Evolutionary conservation across 140 eudicot species (phyloP).

Genomic region (Flaveria floridana): DNA sequence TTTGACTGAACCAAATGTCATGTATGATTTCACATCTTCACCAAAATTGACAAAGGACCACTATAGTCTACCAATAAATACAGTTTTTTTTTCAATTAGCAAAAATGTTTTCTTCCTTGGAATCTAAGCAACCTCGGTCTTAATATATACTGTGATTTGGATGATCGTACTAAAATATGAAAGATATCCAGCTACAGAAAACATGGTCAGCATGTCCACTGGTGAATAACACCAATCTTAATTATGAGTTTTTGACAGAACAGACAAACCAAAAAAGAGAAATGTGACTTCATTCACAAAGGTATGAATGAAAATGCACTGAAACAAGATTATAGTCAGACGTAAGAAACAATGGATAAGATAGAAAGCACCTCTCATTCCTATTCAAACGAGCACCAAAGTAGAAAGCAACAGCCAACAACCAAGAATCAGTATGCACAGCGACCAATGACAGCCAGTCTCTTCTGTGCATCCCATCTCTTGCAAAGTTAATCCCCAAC

Average conservation of each 20-base stretch:
- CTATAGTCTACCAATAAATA: too few species aligned
- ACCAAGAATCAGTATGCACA: slow-evolving; percentile 90
- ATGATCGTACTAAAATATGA: too few species aligned
- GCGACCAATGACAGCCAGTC: slow-evolving; percentile 94
- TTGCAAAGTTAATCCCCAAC: slow-evolving; percentile 90
- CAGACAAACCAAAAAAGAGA: background rate
- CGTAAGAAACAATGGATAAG: background rate
- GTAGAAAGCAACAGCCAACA: slow-evolving; percentile 83
- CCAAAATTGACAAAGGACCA: too few species aligned
- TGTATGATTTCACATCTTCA: too few species aligned
- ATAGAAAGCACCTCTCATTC: slow-evolving; percentile 63
- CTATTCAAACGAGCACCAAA: slow-evolving; percentile 86
- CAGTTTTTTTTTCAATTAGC: too few species aligned
- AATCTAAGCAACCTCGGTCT: too few species aligned
- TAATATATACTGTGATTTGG: too few species aligned
- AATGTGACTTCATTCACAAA: background rate
- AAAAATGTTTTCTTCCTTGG: too few species aligned
- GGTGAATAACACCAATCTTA: too few species aligned
- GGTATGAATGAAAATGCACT: background rate
- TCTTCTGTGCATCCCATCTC: slow-evolving; percentile 85
- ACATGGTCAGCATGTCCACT: too few species aligned
- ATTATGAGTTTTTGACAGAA: background rate
- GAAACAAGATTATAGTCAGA: background rate
- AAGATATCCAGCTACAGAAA: too few species aligned
- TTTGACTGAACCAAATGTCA: too few species aligned